Conservation (phyloP, 140 eudicot species). For the Oenanthe javanica region DNA sequence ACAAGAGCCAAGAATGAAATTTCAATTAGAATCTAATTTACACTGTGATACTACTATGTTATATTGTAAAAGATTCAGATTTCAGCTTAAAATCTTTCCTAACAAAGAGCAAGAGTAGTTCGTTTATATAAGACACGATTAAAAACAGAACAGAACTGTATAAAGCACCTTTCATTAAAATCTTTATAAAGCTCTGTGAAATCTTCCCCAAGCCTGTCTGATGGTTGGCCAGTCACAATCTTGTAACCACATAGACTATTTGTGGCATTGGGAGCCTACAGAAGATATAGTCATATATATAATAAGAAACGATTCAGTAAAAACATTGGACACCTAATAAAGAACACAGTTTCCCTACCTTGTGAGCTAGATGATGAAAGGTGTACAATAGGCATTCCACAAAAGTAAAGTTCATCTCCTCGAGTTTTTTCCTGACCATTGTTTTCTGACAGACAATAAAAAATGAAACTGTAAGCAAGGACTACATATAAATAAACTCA, state of each 20-base stretch:
- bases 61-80: background rate
- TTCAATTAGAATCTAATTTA: background rate
- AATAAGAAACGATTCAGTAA: background rate
- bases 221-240: constrained; percentile 66
- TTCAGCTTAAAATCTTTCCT: background rate
- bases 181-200: constrained; percentile 49
- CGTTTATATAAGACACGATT: background rate
- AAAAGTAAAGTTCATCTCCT: constrained; percentile 46
- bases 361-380: constrained; percentile 58
- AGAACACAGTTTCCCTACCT: constrained; percentile 24
- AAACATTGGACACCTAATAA: background rate
- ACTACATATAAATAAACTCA: background rate
- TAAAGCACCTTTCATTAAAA: constrained; percentile 48
- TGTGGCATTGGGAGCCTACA: constrained; percentile 65
- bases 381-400: constrained; percentile 52
- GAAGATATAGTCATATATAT: background rate
- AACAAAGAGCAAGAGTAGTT: background rate
- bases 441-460: constrained; percentile 32
- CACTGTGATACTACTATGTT: background rate
- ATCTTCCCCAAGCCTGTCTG: constrained; percentile 74
- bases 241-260: constrained; percentile 59
- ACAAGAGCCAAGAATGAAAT: background rate
- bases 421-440: constrained; percentile 44
- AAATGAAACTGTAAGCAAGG: constrained; percentile 2
- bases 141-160: background rate